Base-by-base conservation (phyloP, 2,329 filamentous ascomycete genomes). In the Talaromyces islandicus region DNA sequence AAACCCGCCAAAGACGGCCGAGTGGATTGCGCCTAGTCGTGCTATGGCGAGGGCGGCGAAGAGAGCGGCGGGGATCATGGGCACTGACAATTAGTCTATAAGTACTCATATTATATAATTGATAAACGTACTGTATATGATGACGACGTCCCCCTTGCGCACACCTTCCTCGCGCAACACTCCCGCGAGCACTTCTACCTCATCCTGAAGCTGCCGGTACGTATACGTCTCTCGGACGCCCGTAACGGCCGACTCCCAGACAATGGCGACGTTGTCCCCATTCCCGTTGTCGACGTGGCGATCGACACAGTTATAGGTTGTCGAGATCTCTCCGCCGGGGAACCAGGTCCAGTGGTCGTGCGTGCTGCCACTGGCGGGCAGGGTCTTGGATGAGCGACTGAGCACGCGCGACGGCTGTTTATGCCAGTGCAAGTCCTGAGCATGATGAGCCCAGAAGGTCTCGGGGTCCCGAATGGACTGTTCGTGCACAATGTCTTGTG, bases 1-100 rank as follows among this genome's bases (percentile, higher is more conserved):
- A 71, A 97, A 97, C 0, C 93, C 92, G 48, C 93, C 93, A 74
- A 97, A 97, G 3, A 97, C 93, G 4, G 96, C 91, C 3, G 90
- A 87, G 71, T 97, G 93, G 57, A 97, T 86, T 17, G 92, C 93
- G 11, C 92, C 93, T 0, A 97, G 80, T 10, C 92, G 85, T 62
- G 86, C 86, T 61, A 89, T 85, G 25, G 93, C 92, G 4, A 97
- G 84, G 64, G 94, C 91, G 10, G 89, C 92, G 63, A 95, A 86
- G n/a, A 96, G 73, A 1, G 92, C 90, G 0, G 91, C 88, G 0
- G 93, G 92, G 50, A 97, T 91, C 92, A 97, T 97, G 58, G 92
- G 92, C 92, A 97, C 88, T 91, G 64, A n/a, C 25, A n/a, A 52
- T 19, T 17, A 21, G 30, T 56, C 24, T 32, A 17, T 19, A 32